A percentile compares a stretch with the other conserved stretches of the same genome.
Evolutionary conservation across 2,329 filamentous ascomycete species (phyloP).

Genomic region (Blumeriella jaapii): DNA sequence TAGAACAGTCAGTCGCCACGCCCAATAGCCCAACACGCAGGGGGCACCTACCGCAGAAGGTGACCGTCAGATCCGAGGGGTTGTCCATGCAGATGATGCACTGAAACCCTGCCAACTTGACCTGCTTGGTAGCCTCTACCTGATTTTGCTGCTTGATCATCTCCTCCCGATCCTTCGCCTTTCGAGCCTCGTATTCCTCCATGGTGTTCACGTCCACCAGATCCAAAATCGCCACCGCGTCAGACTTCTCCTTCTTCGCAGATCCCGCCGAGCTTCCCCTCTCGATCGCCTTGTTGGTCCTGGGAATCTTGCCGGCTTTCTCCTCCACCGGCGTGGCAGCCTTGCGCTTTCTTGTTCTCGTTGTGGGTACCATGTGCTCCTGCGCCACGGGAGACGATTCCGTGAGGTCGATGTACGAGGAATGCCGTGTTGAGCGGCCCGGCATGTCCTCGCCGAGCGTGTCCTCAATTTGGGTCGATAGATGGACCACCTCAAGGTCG

Average conservation of each 20-base stretch:
- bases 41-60: conserved; percentile 50
- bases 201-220: conserved; percentile 21
- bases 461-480: no score
- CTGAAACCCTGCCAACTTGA: conserved; percentile 44
- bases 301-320: conserved; percentile 8
- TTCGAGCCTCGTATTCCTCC: conserved; percentile 19
- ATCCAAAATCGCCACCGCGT: conserved; percentile 21
- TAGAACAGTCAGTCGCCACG: conserved; percentile 10
- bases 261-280: not conserved
- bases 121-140: conserved; percentile 36
- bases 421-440: conserved; percentile 5
- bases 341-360: conserved; percentile 22
- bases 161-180: conserved; percentile 21
- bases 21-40: not conserved
- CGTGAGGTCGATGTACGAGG: conserved; percentile 22
- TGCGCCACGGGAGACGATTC: conserved; percentile 12
- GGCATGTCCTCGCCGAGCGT: conserved; percentile 2
- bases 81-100: conserved; percentile 60
- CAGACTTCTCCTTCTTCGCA: conserved; percentile 6
- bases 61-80: conserved; percentile 45
- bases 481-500: conserved; percentile 12
- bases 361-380: not conserved
- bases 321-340: conserved; percentile 10
- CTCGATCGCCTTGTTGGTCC: conserved; percentile 4
- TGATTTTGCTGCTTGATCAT: conserved; percentile 30